phyloP scores from a whole-genome alignment of 1,284 basidiomycete species.

The Ceratobasidium sp. region DNA sequence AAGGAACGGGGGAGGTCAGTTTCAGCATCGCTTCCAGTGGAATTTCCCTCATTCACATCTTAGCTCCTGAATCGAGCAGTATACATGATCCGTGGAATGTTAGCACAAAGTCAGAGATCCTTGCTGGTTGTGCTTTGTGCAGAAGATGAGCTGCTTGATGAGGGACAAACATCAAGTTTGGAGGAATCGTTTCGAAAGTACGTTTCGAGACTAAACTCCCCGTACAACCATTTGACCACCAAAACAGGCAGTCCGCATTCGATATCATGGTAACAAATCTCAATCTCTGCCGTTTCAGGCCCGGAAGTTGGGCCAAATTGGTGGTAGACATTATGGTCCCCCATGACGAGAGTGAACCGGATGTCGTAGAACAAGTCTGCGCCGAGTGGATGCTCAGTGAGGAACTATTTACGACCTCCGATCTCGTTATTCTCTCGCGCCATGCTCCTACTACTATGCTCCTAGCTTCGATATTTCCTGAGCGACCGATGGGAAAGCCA shows the following conservation, averaged over 20 bases:
- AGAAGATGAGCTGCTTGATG: background rate
- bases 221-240: background rate
- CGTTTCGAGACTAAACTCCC: background rate
- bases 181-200: background rate
- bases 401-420: background rate
- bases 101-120: background rate
- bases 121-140: background rate
- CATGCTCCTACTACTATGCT: background rate
- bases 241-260: background rate
- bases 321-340: too few relatives aligned
- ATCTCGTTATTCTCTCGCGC: background rate
- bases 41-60: background rate
- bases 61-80: background rate
- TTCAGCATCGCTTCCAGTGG: too few relatives aligned
- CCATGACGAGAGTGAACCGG: too few relatives aligned
- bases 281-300: too few relatives aligned
- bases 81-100: background rate
- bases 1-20: too few relatives aligned
- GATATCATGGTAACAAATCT: background rate
- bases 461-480: background rate
- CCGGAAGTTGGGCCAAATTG: too few relatives aligned
- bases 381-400: background rate
- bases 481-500: background rate
- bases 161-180: background rate
- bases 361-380: background rate